Conservation (phyloP, 169 alveolate species). For the Eimeria zaria region DNA sequence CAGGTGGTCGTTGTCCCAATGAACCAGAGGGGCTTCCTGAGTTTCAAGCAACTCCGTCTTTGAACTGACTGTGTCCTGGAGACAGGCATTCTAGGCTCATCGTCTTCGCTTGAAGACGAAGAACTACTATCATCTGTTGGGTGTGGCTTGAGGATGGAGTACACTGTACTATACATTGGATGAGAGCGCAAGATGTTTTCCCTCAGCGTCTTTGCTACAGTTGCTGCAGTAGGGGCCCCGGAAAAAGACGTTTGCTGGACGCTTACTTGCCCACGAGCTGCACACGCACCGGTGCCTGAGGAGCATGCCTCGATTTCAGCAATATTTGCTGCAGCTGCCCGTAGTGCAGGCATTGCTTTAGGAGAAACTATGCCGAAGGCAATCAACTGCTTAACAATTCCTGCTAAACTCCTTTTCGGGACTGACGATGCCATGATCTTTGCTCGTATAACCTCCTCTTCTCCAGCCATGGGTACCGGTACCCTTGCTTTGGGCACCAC, state of each 20-base stretch:
- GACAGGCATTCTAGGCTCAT: neutral
- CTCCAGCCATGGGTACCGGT: neutral
- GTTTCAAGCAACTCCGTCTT: slow-evolving; percentile 37
- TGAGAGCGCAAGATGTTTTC: neutral
- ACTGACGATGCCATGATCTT: neutral
- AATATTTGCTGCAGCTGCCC: neutral
- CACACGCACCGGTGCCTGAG: neutral
- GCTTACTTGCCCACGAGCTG: neutral
- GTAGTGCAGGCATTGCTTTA: neutral
- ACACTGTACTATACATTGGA: slow-evolving; percentile 5
- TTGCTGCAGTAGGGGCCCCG: neutral
- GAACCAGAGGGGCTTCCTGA: neutral
- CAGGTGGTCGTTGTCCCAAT: neutral
- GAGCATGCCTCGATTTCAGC: neutral
- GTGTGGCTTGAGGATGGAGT: neutral
- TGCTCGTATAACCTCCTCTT: neutral
- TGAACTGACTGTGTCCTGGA: slow-evolving; percentile 31
- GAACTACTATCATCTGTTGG: neutral
- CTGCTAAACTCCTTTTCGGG: neutral
- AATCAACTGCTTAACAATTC: neutral
- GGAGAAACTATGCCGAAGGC: slow-evolving; percentile 16
- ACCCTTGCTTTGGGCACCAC: neutral
- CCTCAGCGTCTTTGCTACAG: neutral
- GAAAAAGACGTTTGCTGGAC: neutral
- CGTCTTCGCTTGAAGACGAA: slow-evolving; percentile 44